phyloP scores from a whole-genome alignment of 192 early-diverging fungal species.

The Dissophora ornata region DNA sequence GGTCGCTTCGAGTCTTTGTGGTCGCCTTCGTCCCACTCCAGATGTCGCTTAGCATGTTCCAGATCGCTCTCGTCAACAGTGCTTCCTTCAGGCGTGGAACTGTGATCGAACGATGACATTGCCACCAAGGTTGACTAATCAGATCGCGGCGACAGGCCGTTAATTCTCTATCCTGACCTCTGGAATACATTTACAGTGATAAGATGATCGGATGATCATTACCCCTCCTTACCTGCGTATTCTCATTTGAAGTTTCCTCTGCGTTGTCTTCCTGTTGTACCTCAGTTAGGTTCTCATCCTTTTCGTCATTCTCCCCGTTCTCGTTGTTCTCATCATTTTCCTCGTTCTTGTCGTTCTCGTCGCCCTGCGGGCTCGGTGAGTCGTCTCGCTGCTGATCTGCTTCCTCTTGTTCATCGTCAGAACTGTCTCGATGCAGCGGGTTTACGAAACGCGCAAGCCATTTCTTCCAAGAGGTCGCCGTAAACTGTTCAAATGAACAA shows the following conservation, averaged over 20 bases:
- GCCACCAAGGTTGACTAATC: slow-evolving; percentile 16
- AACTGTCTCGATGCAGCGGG: slow-evolving; percentile 3
- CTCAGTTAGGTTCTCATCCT: too few relatives aligned
- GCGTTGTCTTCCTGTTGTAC: not conserved
- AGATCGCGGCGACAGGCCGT: not conserved
- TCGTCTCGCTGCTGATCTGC: not conserved
- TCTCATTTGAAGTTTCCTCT: not conserved
- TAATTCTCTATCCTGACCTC: too few relatives aligned
- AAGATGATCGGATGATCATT: too few relatives aligned
- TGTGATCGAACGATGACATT: slow-evolving; percentile 5
- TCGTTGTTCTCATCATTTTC: not conserved
- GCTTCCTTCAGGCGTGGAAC: slow-evolving; percentile 12
- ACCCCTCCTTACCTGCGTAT: not conserved
- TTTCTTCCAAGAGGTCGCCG: slow-evolving; percentile 13
- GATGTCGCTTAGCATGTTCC: not conserved
- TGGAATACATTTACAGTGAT: too few relatives aligned
- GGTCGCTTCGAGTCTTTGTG: slow-evolving; percentile 16
- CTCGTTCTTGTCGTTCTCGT: too few relatives aligned
- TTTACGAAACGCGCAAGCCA: slow-evolving; percentile 10
- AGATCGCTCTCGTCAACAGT: not conserved
- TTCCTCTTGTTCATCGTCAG: not conserved
- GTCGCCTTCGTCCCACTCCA: slow-evolving; percentile 18
- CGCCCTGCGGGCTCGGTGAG: not conserved
- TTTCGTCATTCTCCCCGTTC: not conserved
- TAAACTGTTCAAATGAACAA: too few relatives aligned